Evolutionary conservation across 2,329 filamentous ascomycete species (phyloP), one percentile per base, ranked within the genome.

Genomic region (Curvularia lunata): DNA sequence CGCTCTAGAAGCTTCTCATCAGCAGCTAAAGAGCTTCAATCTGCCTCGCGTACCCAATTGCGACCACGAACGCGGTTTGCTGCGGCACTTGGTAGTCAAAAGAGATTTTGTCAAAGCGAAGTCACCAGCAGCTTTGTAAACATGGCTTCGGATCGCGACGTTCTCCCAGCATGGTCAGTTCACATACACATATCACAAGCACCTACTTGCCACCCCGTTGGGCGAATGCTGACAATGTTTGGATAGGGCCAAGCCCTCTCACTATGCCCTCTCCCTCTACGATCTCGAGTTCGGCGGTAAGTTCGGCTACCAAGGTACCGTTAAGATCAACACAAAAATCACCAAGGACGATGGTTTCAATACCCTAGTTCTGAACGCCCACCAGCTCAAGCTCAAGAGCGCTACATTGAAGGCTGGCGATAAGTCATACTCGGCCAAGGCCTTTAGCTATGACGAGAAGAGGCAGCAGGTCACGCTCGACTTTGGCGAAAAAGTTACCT

Each of bases 251-350:
- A 94, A 92, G 80, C 92, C 95, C 2, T 81, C 83, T 62, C 92
- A 98, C 81, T 99, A 99, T 80, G 83, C 86, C 71, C 83, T 99
- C 65, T 91, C 89, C 54, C 85, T 99, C 68, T 87, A 84, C 73
- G 89, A 95, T 68, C 81, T 99, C 63, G 88, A 97, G 67, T 80
- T 87, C 52, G 84, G 85, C 63, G 85, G 85, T 54, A 80, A 80
- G 58, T 97, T 94, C 88, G 87, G 85, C 59, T 99, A 94, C 81
- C 87, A 94, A 80, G 95, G 95, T 65, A 87, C 84, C 19, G 91
- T 97, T 63, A 89, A 86, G 64, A 96, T 99, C 75, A 85, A 90
- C 66, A 84, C 89, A 58, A 86, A 89, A 58, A 84, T 98, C 75
- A 83, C 84, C 65, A 86, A 88, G 74, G 80, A 88, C 32, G 69